Base-by-base conservation (phyloP, 495 filamentous ascomycete genomes). In the Aspergillus leporis region DNA sequence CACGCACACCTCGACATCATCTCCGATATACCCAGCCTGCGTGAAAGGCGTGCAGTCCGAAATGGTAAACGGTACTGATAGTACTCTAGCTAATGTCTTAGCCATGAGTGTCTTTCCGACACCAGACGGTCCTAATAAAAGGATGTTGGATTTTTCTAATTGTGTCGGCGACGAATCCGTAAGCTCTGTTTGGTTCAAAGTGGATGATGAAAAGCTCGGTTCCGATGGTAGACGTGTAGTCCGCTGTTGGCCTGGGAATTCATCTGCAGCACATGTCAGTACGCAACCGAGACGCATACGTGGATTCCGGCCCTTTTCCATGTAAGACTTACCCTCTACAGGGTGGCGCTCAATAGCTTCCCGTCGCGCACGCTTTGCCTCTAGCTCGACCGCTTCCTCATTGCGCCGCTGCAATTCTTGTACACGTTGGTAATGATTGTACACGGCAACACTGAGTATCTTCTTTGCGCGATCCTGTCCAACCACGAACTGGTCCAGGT, bases 21-120 rank as follows among this genome's bases (percentile, higher is more conserved):
- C 93, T 56, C 94, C 94, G 56, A 98, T 96, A 67, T 98, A 98
- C 14, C 94, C 94, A 6, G 94, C 92, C 78, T 97, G 92, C 2
- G 94, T 98, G 61, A 98, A 93, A 4, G 94, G 88, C 14, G 95
- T 98, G 74, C 95, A 98, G 69, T 98, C 95, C 58, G 92, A 94
- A 71, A 98, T 98, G 59, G 90, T 93, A 70, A 98, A 97, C 0
- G 94, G 95, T 1, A 98, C 94, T 53, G 94, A 92, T 21, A 98
- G 76, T 4, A 91, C 83, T 28, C 85, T 78, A 13, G 90, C 90
- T 18, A 93, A 77, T 0, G 88, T 91, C 78, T 93, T 91, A 30
- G 90, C 85, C 82, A 98, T 98, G 38, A 97, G 84, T 0, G 95
- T 98, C 73, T 98, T 98, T 0, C 94, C 94, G 5, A 98, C 94